These are phyloP conservation scores for Plicaturopsis crispa DNA, from an alignment of 768 basidiomycete species.

Conservation along the genomic window DNA sequence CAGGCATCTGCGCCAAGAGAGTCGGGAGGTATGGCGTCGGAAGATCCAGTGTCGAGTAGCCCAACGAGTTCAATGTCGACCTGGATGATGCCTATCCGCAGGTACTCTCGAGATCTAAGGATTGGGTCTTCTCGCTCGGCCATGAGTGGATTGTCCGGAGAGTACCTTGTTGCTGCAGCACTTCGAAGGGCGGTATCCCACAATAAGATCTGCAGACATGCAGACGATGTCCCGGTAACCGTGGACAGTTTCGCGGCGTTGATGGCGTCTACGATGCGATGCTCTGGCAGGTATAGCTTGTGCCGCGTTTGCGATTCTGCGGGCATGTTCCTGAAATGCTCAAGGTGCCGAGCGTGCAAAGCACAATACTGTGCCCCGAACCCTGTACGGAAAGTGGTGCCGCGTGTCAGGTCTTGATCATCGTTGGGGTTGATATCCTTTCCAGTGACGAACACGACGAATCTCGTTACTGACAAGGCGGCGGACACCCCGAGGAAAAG, in stretches of 20 bases:
- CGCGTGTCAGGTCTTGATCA: slow-evolving; percentile 57
- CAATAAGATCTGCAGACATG: slow-evolving; percentile 34
- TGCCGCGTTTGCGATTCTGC: slow-evolving; percentile 37
- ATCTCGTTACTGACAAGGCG: slow-evolving; percentile 50
- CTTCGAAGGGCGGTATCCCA: slow-evolving; percentile 48
- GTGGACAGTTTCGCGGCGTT: slow-evolving; percentile 29
- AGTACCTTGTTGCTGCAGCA: slow-evolving; percentile 59
- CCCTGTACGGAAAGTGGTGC: slow-evolving; percentile 52
- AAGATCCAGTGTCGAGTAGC: slow-evolving; percentile 4
- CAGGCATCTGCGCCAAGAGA: slow-evolving; percentile 28
- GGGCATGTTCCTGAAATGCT: slow-evolving; percentile 26
- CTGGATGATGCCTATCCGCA: slow-evolving; percentile 29
- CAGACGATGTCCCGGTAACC: slow-evolving; percentile 26
- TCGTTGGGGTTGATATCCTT: slow-evolving; percentile 75
- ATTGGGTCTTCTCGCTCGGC: slow-evolving; percentile 43
- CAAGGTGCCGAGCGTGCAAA: slow-evolving; percentile 30
- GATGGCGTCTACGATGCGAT: slow-evolving; percentile 38
- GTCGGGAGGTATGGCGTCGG: slow-evolving; percentile 10
- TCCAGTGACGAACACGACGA: slow-evolving; percentile 67
- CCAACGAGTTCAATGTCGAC: slow-evolving; percentile 20
- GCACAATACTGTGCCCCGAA: slow-evolving; percentile 50
- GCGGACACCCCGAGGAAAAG: slow-evolving; percentile 50
- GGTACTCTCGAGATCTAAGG: slow-evolving; percentile 34
- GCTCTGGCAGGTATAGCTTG: slow-evolving; percentile 47
- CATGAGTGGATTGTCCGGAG: slow-evolving; percentile 58